These are phyloP conservation scores for Friedmanniomyces endolithicus DNA, from an alignment of 495 filamentous ascomycete genomes.

Conservation along the genomic window DNA sequence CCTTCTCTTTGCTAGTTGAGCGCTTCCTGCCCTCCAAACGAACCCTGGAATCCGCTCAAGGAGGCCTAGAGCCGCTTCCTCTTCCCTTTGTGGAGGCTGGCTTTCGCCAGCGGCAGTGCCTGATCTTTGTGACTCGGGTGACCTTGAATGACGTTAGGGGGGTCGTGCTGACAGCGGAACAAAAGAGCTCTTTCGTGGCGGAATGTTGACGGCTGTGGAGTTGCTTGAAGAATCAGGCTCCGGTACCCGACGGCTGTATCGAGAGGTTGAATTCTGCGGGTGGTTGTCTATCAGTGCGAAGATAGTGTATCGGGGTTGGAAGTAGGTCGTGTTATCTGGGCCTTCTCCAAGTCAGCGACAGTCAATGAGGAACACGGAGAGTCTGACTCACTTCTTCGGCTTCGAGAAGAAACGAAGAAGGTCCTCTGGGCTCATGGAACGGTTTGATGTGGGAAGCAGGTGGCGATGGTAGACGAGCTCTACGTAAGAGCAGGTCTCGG, in stretches of 20 bases:
- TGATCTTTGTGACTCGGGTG: constrained; percentile 35
- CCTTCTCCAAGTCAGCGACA: constrained; percentile 35
- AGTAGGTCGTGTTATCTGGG: constrained; percentile 71
- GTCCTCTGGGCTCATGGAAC: constrained; percentile 83
- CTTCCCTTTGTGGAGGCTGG: constrained; percentile 30
- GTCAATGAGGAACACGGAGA: background rate
- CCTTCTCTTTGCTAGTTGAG: constrained; percentile 32
- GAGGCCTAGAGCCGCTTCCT: constrained; percentile 81
- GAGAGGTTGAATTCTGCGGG: constrained; percentile 70
- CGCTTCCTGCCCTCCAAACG: constrained; percentile 71
- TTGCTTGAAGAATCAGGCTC: constrained; percentile 48
- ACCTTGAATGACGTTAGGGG: constrained; percentile 60
- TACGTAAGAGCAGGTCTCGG: constrained; percentile 6
- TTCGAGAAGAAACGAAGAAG: constrained; percentile 90
- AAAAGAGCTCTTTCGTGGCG: constrained; percentile 66
- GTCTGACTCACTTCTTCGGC: constrained; percentile 68
- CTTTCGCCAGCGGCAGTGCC: constrained; percentile 34
- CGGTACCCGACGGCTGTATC: constrained; percentile 82
- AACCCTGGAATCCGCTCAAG: constrained; percentile 80
- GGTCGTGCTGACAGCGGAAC: constrained; percentile 71
- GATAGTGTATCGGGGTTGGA: constrained; percentile 18
- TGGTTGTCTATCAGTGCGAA: constrained; percentile 36
- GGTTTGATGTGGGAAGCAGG: background rate
- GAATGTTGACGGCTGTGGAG: constrained; percentile 66
- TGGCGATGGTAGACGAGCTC: background rate